Evolutionary conservation across 352 stramenopile species (phyloP).

Genomic region (Ochromonadaceae sp.): DNA sequence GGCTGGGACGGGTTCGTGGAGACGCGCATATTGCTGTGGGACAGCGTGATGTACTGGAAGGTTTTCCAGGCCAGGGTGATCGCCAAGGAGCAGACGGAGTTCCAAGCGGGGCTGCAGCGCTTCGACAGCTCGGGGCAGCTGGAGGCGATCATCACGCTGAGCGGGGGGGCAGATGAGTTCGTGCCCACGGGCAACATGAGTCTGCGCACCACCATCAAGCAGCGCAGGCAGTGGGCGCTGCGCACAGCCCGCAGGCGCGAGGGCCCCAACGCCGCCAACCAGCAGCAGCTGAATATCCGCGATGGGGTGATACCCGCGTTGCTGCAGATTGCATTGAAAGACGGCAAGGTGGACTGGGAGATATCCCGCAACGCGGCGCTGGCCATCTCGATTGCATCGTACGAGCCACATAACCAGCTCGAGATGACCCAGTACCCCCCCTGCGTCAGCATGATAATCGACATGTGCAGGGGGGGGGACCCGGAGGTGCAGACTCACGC

Average conservation of each 20-base stretch:
- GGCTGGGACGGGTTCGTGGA: slow-evolving; percentile 30
- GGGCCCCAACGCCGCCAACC: slow-evolving; percentile 4
- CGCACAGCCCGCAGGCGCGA: not conserved
- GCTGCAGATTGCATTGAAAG: not conserved
- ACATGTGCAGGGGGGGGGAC: not conserved
- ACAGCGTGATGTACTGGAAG: slow-evolving; percentile 17
- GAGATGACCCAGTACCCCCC: not conserved
- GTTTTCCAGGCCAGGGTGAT: not conserved
- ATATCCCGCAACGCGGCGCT: slow-evolving; percentile 5
- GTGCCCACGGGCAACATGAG: not conserved
- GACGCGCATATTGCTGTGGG: slow-evolving; percentile 20
- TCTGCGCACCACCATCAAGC: slow-evolving; percentile 10
- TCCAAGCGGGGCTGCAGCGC: not conserved
- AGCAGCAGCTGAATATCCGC: slow-evolving; percentile 2
- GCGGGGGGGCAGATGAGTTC: too few relatives aligned
- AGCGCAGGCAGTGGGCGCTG: slow-evolving; percentile 13
- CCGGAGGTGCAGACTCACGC: slow-evolving; percentile 11
- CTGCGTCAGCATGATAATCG: not conserved
- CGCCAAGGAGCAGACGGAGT: not conserved
- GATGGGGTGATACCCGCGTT: not conserved
- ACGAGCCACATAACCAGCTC: not conserved
- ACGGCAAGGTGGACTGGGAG: not conserved
- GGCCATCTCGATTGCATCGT: slow-evolving; percentile 7
- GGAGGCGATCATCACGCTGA: too few relatives aligned
- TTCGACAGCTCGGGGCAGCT: not conserved